Evolutionary conservation across 768 basidiomycete genomes (phyloP).

Genomic region (Roridomyces roridus): DNA sequence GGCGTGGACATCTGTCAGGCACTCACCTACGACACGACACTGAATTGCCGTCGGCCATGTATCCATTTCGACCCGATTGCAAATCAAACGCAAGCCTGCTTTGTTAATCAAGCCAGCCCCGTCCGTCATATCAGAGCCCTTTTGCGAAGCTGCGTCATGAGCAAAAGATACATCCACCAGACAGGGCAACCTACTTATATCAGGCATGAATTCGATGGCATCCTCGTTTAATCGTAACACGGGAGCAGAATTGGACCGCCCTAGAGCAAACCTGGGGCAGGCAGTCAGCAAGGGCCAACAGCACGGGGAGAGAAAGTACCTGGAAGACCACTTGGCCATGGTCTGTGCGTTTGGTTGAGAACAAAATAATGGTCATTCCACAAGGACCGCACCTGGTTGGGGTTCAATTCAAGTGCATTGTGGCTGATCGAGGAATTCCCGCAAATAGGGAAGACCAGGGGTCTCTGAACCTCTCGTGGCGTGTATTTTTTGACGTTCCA

Average conservation of each 20-base stretch:
- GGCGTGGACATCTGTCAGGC: not conserved
- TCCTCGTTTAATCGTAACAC: constrained; percentile 37
- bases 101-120: constrained; percentile 45
- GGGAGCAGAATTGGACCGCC: constrained; percentile 58
- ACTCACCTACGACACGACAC: constrained; percentile 39
- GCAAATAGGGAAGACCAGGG: constrained; percentile 34
- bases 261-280: constrained; percentile 40
- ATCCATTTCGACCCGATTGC: constrained; percentile 37
- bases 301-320: constrained; percentile 29
- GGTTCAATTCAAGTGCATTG: constrained; percentile 46
- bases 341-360: constrained; percentile 36
- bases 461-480: constrained; percentile 7
- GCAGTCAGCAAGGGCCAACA: not conserved
- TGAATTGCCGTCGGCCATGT: constrained; percentile 45
- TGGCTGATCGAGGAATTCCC: constrained; percentile 52
- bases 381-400: constrained; percentile 42
- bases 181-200: constrained; percentile 33
- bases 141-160: constrained; percentile 30
- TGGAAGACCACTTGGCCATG: constrained; percentile 56
- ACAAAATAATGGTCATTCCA: no score
- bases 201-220: constrained; percentile 38
- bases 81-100: constrained; percentile 32
- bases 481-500: constrained; percentile 29
- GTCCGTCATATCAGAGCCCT: constrained; percentile 46
- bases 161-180: not conserved